phyloP scores from a whole-genome alignment of 345 rosid species.

The Hibiscus tridactylites region DNA sequence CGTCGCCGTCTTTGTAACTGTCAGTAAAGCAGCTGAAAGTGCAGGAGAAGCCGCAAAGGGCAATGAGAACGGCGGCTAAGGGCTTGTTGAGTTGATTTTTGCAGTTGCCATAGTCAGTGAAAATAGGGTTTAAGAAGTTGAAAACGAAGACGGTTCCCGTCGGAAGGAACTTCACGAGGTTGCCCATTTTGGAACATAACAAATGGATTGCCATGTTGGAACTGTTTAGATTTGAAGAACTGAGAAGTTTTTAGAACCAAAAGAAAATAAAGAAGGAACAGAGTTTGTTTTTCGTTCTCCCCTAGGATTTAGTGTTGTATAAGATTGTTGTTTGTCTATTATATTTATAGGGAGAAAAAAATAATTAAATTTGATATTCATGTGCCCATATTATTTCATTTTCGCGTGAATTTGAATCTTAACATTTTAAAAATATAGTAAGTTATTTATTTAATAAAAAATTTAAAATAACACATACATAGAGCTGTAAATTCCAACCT shows the following conservation, averaged over 20 bases:
- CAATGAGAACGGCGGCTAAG: constrained; percentile 38
- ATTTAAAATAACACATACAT: too few species aligned
- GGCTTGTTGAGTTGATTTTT: constrained; percentile 31
- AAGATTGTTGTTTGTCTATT: background rate
- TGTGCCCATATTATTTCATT: too few species aligned
- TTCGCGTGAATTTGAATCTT: too few species aligned
- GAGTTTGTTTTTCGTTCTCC: background rate
- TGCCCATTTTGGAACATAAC: constrained; percentile 21
- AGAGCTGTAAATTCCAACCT: background rate
- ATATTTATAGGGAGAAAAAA: background rate
- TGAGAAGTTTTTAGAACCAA: too few species aligned
- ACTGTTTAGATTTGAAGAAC: background rate
- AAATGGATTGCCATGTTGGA: background rate
- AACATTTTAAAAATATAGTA: too few species aligned
- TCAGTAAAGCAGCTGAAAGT: constrained; percentile 67
- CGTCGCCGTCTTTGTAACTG: constrained; percentile 44
- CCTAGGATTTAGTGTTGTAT: background rate
- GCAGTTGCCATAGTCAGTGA: constrained; percentile 66
- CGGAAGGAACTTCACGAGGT: constrained; percentile 79
- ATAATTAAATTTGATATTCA: background rate
- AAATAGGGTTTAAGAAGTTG: constrained; percentile 73
- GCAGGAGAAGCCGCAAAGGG: constrained; percentile 60
- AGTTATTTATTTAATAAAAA: too few species aligned
- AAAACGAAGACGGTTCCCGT: constrained; percentile 76
- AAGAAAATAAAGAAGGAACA: too few species aligned